These are phyloP conservation scores for Ganoderma boninense DNA, from an alignment of 1,284 basidiomycete genomes.

Conservation along the genomic window DNA sequence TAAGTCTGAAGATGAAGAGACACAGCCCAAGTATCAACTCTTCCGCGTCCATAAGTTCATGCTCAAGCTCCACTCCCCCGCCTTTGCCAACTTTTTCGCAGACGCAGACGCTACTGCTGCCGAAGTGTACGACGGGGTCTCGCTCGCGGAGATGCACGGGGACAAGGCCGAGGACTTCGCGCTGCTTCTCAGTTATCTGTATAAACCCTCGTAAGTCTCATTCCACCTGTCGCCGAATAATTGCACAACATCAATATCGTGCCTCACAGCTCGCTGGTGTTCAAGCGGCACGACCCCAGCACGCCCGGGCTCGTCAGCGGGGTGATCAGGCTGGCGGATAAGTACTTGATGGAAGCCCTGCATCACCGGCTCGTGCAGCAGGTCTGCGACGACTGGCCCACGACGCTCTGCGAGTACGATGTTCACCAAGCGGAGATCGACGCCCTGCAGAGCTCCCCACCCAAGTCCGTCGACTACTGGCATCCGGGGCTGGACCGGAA, in stretches of 20 bases:
- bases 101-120: not conserved
- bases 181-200: not conserved
- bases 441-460: not conserved
- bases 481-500: too few relatives aligned
- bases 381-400: not conserved
- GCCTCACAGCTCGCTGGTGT: not conserved
- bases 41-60: not conserved
- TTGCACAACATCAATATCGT: not conserved
- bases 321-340: not conserved
- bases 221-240: not conserved
- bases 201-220: not conserved
- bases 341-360: not conserved
- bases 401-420: not conserved
- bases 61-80: not conserved
- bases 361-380: not conserved
- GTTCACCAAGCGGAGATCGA: not conserved
- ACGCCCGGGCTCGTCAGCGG: not conserved
- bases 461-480: too few relatives aligned
- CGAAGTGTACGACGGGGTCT: not conserved
- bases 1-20: not conserved
- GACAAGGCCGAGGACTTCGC: not conserved
- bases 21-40: not conserved
- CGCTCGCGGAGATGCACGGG: not conserved
- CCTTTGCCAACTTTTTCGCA: not conserved
- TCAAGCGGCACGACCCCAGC: not conserved